Base-by-base conservation (phyloP, 208 protist species). In the Trypanosoma lewisi region DNA sequence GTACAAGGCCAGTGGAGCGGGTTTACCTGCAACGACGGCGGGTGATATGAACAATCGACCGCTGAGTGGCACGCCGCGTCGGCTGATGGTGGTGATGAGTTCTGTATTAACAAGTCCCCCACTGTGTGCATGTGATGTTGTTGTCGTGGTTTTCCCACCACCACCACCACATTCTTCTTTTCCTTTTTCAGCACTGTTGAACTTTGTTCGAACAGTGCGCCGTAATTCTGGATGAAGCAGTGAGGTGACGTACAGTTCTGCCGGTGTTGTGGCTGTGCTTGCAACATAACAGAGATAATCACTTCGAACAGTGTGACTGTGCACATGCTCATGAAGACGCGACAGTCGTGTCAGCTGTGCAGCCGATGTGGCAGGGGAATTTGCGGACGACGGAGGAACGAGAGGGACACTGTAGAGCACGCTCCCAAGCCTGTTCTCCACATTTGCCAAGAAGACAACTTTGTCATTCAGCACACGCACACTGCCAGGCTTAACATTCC, bases 361-460 rank as follows among this genome's bases (percentile, higher is more conserved):
- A 1, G 50, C 51, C 8, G 63, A 9, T 44, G 47, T 25, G 6
- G 53, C 30, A 31, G n/a, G n/a, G n/a, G n/a, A n/a, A n/a, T n/a
- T n/a, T 23, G 21, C 45, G 2, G 55, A 50, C 11, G n/a, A 49
- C 1, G 57, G 44, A 14, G 60, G 16, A 4, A 75, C 63, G 17
- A 91, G 54, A 1, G 75, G 67, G 21, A 88, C 52, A 25, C 70
- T 75, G 78, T 85, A 94, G 9, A 94, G 73, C 14, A 23, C 56
- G 45, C 60, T 75, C 25, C 57, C 70, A 45, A 91, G 76, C 11
- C 83, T 77, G 27, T 70, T 74, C 25, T 82, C 56, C 3, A 81
- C 85, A 55, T 91, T 91, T 12, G 84, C 79, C 7, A 79, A 27
- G 54, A 94, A 94, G 69, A 73, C 73, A 4, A 91, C 72, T 30